Evolutionary conservation across 305 asterid genomes (phyloP).

Genomic region (Fraxinus xanthoxyloides): DNA sequence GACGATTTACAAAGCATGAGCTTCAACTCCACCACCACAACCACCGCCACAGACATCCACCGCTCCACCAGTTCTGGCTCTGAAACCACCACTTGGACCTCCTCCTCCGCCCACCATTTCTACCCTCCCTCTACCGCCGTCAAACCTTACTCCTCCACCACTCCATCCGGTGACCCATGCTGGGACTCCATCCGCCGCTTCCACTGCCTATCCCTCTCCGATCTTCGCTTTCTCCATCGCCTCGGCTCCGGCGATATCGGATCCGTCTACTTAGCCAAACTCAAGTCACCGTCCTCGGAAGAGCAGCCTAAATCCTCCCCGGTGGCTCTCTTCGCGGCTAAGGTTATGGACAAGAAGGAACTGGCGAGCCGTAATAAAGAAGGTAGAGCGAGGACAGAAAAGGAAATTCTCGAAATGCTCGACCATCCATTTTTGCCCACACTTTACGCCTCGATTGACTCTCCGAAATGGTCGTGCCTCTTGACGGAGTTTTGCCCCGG

Average conservation of each 20-base stretch:
- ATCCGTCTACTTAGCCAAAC: constrained; percentile 78
- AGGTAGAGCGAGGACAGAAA: constrained; percentile 84
- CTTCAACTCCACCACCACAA: constrained; percentile 80
- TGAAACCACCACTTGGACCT: constrained; percentile 55
- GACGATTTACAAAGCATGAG: constrained; percentile 93
- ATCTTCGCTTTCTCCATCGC: constrained; percentile 90
- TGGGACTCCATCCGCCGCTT: constrained; percentile 69
- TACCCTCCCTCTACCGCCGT: constrained; percentile 30
- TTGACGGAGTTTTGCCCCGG: constrained; percentile 97
- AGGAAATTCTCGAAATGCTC: constrained; percentile 80
- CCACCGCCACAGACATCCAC: constrained; percentile 82
- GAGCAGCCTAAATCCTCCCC: constrained; percentile 16
- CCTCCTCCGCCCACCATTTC: constrained; percentile 38
- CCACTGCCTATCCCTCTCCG: constrained; percentile 56
- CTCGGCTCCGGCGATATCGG: constrained; percentile 96
- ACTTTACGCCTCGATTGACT: constrained; percentile 74
- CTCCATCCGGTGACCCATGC: constrained; percentile 69
- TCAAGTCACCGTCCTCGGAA: constrained; percentile 40
- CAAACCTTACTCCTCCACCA: constrained; percentile 41
- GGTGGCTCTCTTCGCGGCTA: constrained; percentile 69
- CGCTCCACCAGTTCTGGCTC: constrained; percentile 95
- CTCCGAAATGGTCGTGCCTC: constrained; percentile 85
- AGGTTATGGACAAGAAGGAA: constrained; percentile 89
- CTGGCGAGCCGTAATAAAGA: constrained; percentile 83
- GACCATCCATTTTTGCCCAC: constrained; percentile 92